Conservation (phyloP, 305 asterid genomes). For the Stenogyne calaminthoides region DNA sequence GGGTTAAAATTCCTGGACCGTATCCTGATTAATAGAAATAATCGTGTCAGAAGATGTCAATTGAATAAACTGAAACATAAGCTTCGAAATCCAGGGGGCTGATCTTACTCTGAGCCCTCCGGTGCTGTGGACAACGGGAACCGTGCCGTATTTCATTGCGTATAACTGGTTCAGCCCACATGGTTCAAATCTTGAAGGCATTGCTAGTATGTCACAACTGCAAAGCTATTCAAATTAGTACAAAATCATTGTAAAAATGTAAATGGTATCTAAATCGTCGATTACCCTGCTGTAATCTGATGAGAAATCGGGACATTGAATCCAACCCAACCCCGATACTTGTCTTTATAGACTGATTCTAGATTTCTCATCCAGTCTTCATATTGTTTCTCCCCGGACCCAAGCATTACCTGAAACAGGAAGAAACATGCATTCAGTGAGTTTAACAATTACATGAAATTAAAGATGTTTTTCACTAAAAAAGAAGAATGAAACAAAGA, state of each 20-base stretch:
- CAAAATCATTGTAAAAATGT: not conserved
- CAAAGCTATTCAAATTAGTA: conserved; percentile 30
- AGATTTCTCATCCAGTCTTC: conserved; percentile 96
- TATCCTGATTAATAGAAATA: conserved; percentile 62
- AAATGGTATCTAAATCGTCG: not conserved
- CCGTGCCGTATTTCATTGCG: conserved; percentile 91
- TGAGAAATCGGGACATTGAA: conserved; percentile 93
- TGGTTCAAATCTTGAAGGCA: conserved; percentile 99
- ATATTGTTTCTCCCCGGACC: conserved; percentile 94
- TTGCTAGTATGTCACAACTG: conserved; percentile 89
- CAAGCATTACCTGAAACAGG: conserved; percentile 82
- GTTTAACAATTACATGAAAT: not conserved
- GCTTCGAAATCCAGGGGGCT: conserved; percentile 3
- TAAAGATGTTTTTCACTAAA: not conserved
- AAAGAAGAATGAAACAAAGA: not conserved
- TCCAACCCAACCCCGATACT: conserved; percentile 96
- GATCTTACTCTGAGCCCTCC: conserved; percentile 91
- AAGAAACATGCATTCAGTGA: not conserved
- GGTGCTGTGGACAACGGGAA: conserved; percentile 90
- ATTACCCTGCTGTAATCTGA: conserved; percentile 84
- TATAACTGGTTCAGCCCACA: conserved; percentile 94
- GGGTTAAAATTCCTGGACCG: conserved; percentile 80
- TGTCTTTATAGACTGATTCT: conserved; percentile 61
- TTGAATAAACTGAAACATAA: not conserved
- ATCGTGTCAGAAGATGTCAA: not conserved